Evolutionary conservation across 768 basidiomycete species (phyloP), one percentile per base, ranked within the genome.

Genomic region (Cystofilobasidium ferigula): DNA sequence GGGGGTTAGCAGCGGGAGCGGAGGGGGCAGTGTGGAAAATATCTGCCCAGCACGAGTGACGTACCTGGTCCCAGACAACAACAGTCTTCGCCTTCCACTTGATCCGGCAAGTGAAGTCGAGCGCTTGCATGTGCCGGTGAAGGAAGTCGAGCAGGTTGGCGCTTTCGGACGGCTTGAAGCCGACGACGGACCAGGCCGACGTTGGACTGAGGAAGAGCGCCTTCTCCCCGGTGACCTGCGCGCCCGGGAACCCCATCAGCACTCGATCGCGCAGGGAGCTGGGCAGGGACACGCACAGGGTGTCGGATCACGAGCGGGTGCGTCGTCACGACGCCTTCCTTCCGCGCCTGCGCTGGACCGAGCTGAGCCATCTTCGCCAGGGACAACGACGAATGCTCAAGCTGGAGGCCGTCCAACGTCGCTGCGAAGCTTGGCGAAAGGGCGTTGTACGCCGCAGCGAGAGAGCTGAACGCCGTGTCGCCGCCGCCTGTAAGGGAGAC

Each of bases 61-160:
- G 13, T 5, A 32, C 51, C 51, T 54, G 51, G 30, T 54, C 51
- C 51, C 51, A 54, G 30, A 54, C 51, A 18, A 54, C 51, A 28
- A 54, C 51, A 2, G 51, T 54, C 51, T 28, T n/a, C 5, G 30
- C 3, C 51, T 54, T 5, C 51, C 51, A 54, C 7, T 22, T 12
- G 30, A 54, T n/a, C 2, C 51, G 51, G 30, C 51, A 54, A 3
- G 51, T 32, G 13, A 54, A 32, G 51, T 54, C 51, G 26, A 54
- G 51, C 14, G 51, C 10, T 14, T 54, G 18, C 13, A 32, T 20
- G 30, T 54, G 51, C 28, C 51, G 51, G 30, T 54, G 51, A 2
- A 54, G 16, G 16, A 54, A 54, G 51, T 54, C 51, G 51, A 54
- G 51, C 51, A 54, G 51, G 51, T 54, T 28, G 51, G 51, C 51